Evolutionary conservation across 306 rosid species (phyloP).

Genomic region (Cicer arietinum): DNA sequence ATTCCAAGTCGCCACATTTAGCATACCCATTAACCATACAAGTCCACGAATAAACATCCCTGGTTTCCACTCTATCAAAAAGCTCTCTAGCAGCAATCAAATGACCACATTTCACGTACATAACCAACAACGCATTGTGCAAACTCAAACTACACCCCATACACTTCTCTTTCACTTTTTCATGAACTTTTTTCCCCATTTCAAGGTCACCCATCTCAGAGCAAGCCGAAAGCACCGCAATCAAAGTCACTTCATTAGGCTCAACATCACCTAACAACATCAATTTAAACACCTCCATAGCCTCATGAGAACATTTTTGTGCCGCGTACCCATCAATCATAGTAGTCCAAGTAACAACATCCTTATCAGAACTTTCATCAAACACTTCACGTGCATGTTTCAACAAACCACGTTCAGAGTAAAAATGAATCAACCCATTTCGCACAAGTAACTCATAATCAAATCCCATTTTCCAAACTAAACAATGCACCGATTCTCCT

Average conservation of each 20-base stretch:
- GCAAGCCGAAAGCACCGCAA: slow-evolving; percentile 63
- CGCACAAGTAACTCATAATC: slow-evolving; percentile 56
- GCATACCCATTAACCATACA: slow-evolving; percentile 84
- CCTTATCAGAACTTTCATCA: slow-evolving; percentile 64
- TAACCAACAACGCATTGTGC: slow-evolving; percentile 67
- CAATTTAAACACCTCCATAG: slow-evolving; percentile 56
- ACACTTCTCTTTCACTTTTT: slow-evolving; percentile 43
- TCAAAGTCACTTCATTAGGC: slow-evolving; percentile 82
- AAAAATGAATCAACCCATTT: slow-evolving; percentile 70
- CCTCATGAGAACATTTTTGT: slow-evolving; percentile 50
- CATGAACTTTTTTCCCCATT: slow-evolving; percentile 58
- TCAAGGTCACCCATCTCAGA: slow-evolving; percentile 51
- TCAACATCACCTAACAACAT: slow-evolving; percentile 62
- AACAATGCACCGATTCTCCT: slow-evolving; percentile 61
- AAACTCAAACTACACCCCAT: slow-evolving; percentile 52
- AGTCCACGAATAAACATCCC: slow-evolving; percentile 81
- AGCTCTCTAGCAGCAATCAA: slow-evolving; percentile 56
- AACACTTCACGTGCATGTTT: slow-evolving; percentile 62
- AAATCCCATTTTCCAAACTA: slow-evolving; percentile 64
- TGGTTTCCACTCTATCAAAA: slow-evolving; percentile 62
- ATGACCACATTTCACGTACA: slow-evolving; percentile 70
- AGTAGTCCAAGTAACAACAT: slow-evolving; percentile 86
- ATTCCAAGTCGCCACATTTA: slow-evolving; percentile 66
- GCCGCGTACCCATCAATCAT: slow-evolving; percentile 74
- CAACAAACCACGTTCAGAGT: slow-evolving; percentile 51